These are phyloP conservation scores for Bipolaris gigantea DNA, from an alignment of 2,329 filamentous ascomycete genomes.

Conservation along the genomic window DNA sequence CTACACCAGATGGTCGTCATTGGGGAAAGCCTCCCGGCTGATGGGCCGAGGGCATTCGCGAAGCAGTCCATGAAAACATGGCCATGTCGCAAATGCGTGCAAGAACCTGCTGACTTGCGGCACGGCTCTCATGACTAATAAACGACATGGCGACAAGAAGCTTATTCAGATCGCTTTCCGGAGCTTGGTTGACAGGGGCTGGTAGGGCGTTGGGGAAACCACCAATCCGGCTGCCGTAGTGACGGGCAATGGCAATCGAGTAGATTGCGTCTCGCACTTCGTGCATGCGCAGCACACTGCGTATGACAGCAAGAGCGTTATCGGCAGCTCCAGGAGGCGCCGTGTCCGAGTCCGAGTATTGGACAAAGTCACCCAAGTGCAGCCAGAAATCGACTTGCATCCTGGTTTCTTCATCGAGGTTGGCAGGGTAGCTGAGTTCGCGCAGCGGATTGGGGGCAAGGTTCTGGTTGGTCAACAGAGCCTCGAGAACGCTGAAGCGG, in stretches of 20 bases:
- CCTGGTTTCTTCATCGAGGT: conserved; percentile 41
- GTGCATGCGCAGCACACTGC: conserved; percentile 72
- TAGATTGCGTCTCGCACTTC: conserved; percentile 92
- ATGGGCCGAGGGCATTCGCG: conserved; percentile 20
- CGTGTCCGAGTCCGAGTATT: conserved; percentile 64
- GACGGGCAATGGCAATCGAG: conserved; percentile 78
- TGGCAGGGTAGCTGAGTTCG: conserved; percentile 52
- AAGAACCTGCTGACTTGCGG: conserved; percentile 52
- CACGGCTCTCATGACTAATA: conserved; percentile 51
- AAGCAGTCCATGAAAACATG: conserved; percentile 48
- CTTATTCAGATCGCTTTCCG: conserved; percentile 47
- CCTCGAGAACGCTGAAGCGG: conserved; percentile 74
- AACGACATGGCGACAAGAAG: conserved; percentile 54
- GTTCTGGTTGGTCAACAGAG: conserved; percentile 72
- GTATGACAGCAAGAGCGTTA: conserved; percentile 65
- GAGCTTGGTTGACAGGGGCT: conserved; percentile 28
- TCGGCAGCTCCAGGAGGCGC: conserved; percentile 63
- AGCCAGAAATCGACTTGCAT: conserved; percentile 80
- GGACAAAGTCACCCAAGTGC: conserved; percentile 71
- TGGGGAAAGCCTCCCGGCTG: conserved; percentile 6
- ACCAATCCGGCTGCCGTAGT: conserved; percentile 64
- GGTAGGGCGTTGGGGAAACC: conserved; percentile 50
- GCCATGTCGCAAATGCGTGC: conserved; percentile 55
- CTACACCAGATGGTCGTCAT: conserved; percentile 2
- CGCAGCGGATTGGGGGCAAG: conserved; percentile 62